Base-by-base conservation (phyloP, 2,329 filamentous ascomycete species). In the Malbranchea cinnamomea region DNA sequence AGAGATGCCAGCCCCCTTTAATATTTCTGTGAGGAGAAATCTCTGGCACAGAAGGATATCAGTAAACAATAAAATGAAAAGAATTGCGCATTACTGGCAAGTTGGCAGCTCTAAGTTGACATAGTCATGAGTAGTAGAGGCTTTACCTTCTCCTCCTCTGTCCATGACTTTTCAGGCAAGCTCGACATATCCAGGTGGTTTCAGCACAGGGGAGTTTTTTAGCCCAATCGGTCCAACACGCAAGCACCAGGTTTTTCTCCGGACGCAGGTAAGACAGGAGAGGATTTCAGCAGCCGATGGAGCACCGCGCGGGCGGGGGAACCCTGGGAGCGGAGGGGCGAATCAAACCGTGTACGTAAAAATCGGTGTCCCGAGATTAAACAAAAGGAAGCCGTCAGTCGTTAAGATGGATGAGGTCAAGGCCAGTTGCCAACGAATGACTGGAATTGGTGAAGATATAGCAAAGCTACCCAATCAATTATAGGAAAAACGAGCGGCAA, bases 71-170 rank as follows among this genome's bases (percentile, higher is more conserved):
- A 14, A 15, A 9, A 15, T 15, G n/a, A n/a, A 21, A 26, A 23
- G 26, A 6, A 20, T 28, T 26, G 25, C n/a, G 23, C 26, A 16
- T 13, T 15, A 19, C 21, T 28, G n/a, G 16, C 19, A 20, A 30
- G n/a, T 23, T 28, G 11, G 12, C 20, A 17, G 16, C 16, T n/a
- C 9, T 23, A 6, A 9, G 14, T 11, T 18, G 9, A 15, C 25
- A 11, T 20, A 11, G 24, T 23, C 6, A 31, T 15, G 16, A 25
- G 12, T 12, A 14, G n/a, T 17, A 28, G 17, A 10, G 15, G 24
- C 13, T 28, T 34, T 57, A 59, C 56, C 54, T 54, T 59, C 50
- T 59, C 56, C 46, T 58, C 55, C 46, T 59, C 56, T 19, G 52
- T 51, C 56, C 56, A 59, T 47, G 48, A 48, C 41, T 45, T 53